phyloP scores from a whole-genome alignment of 192 early-diverging fungal genomes.

The Neocallimastix lanati region DNA sequence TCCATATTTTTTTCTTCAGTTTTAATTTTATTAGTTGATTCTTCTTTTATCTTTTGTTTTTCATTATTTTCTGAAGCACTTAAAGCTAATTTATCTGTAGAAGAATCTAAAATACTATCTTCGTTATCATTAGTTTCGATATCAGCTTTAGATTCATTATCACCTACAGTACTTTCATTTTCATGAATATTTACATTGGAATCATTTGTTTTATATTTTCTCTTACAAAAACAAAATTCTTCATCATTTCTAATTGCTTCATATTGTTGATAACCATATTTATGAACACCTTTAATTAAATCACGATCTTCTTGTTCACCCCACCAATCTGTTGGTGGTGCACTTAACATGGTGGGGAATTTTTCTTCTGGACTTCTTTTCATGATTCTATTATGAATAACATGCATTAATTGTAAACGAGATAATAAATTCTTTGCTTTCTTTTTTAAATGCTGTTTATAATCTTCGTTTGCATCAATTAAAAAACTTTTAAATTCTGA shows the following conservation, averaged over 20 bases:
- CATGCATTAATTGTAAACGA: conserved; percentile 56
- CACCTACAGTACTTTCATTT: conserved; percentile 6
- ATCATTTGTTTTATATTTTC: conserved; percentile 20
- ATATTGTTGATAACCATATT: conserved; percentile 57
- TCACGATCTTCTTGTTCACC: conserved; percentile 58
- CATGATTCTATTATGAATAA: conserved; percentile 48
- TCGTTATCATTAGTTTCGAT: neutral
- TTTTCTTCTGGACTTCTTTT: conserved; percentile 25
- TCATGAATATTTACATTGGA: conserved; percentile 15
- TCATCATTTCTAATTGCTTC: neutral
- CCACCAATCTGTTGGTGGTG: conserved; percentile 49
- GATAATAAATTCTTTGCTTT: conserved; percentile 54
- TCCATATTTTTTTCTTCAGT: neutral
- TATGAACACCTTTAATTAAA: conserved; percentile 54
- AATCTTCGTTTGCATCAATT: conserved; percentile 49
- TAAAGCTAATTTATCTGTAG: neutral
- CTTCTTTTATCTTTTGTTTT: neutral
- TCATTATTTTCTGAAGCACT: conserved; percentile 1
- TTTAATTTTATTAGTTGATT: too few relatives aligned
- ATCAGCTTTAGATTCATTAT: neutral
- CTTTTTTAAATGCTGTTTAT: conserved; percentile 49
- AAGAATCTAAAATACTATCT: neutral
- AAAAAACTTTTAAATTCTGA: conserved; percentile 53
- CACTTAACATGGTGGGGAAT: conserved; percentile 5
- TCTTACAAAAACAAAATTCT: neutral